Base-by-base conservation (phyloP, 2,329 filamentous ascomycete species). In the Conoideocrella luteorostrata region DNA sequence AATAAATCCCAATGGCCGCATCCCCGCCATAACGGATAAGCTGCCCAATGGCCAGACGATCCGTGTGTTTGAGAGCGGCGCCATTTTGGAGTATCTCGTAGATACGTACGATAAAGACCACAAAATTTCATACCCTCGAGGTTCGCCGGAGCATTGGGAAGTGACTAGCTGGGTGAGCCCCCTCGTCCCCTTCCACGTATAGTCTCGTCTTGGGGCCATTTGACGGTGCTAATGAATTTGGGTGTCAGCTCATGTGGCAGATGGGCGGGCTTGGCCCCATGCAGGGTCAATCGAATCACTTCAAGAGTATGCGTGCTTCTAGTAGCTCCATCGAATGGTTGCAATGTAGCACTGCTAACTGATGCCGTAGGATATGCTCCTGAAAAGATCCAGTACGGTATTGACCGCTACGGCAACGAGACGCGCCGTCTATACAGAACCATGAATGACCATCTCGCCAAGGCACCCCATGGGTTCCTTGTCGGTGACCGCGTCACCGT, bases 1-100 rank as follows among this genome's bases (percentile, higher is more conserved):
- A 41, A 94, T 95, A 68, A 95, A 95, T 66, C 89, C 89, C 50
- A 95, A 95, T 62, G 89, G 89, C 51, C 85, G 89, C 52, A 95
- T 95, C 55, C 90, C 89, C 4, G 89, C 89, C 45, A 57, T 95
- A 40, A 93, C 86, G 7, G 89, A 95, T 65, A 86, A 74, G 6
- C 84, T 86, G 61, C 71, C 72, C 5, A 82, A 93, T 61, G 86
- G 87, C 53, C 70, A 84, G 61, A 69, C 71, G 26, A 88, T 95
- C 59, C 74, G 77, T 45, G 62, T 95, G 15, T 95, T 94, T 58
- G 89, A 95, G 66, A 86, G 80, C 50, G 88, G 87, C 45, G 79
- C 83, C 50, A 93, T 95, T 59, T 71, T 94, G 68, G 80, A 89
- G 63, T 95, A 95, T 61, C 76, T 95, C 5, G 80, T 85, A 15